Evolutionary conservation across 192 early-diverging fungal genomes (phyloP), one percentile per base, ranked within the genome.

Genomic region (Umbelopsis ramanniana): DNA sequence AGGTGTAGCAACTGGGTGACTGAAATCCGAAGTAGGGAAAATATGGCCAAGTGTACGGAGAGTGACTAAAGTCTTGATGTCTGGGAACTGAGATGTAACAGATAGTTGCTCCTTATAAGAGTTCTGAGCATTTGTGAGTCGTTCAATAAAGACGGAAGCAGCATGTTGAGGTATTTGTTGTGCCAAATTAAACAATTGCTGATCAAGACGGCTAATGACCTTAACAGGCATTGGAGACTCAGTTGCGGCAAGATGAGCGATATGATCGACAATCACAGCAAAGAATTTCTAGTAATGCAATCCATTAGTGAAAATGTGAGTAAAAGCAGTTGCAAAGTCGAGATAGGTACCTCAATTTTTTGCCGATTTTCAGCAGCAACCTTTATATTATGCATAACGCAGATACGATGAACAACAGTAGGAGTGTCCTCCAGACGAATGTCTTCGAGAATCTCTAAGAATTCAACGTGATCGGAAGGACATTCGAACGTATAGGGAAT

Each of bases 21-120:
- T 86, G 46, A 91, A 89, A 88, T 99, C 97, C 0, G 96, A 96
- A n/a, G 93, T 89, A 3, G 97, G 95, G 79, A 94, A 97, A 10
- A 98, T 81, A 38, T 89, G 85, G 0, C 85, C 88, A 54, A 97
- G 76, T 33, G 91, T 69, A 35, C 90, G 87, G 63, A 97, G 79
- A 50, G 88, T 77, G 26, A 89, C 82, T 37, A 97, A 52, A 38
- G 92, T 88, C 23, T 87, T 85, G 10, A 82, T 74, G 12, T 81
- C 78, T 6, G 89, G 83, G 70, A 86, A 88, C 23, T 70, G 72
- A 24, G 79, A 77, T 4, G 46, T 66, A 5, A 66, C 35, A 12
- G 52, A 50, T 72, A 52, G 23, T 35, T 70, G 67, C 53, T 72
- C 55, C 37, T 66, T 73, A 48, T 60, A 72, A 37, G 81, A 83